Evolutionary conservation across 805 yeast species (phyloP).

Genomic region (Suhomyces emberorum): DNA sequence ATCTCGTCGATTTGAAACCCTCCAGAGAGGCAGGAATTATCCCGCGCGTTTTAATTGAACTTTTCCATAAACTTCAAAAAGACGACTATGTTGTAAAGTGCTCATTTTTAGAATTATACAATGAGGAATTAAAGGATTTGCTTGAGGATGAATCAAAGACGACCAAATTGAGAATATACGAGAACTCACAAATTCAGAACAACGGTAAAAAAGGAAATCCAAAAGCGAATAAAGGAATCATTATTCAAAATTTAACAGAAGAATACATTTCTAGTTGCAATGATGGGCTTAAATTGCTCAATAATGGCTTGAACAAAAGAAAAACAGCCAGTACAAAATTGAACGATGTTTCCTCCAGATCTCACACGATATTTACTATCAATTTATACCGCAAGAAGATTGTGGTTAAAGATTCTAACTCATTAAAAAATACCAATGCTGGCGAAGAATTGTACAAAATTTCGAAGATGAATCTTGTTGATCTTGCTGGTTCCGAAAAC

Average conservation of each 20-base stretch:
- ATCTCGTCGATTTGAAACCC: constrained; percentile 3
- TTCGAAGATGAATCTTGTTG: constrained; percentile 81
- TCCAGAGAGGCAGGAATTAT: constrained; percentile 55
- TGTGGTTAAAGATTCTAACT: background rate
- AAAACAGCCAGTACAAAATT: constrained; percentile 71
- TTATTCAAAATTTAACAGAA: constrained; percentile 65
- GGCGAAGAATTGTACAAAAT: constrained; percentile 26
- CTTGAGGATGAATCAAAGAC: constrained; percentile 45
- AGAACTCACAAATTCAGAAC: constrained; percentile 11
- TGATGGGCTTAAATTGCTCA: constrained; percentile 55
- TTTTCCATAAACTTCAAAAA: constrained; percentile 49
- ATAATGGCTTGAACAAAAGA: constrained; percentile 55
- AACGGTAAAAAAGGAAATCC: background rate
- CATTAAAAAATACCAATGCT: background rate
- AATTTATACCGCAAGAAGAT: constrained; percentile 45
- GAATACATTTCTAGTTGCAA: constrained; percentile 50
- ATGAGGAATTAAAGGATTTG: constrained; percentile 79
- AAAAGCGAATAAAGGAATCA: constrained; percentile 23
- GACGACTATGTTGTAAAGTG: constrained; percentile 68
- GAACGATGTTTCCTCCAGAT: constrained; percentile 70
- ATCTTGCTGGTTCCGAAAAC: constrained; percentile 94
- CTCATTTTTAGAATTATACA: constrained; percentile 81
- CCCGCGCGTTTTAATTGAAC: constrained; percentile 42
- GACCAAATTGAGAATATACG: constrained; percentile 37
- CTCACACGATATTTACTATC: constrained; percentile 74